Percentiles rank a stretch among this genome's conserved stretches.
These are phyloP conservation scores for Paecilomyces sp. DNA, from an alignment of 2,329 filamentous ascomycete genomes.

Conservation along the genomic window DNA sequence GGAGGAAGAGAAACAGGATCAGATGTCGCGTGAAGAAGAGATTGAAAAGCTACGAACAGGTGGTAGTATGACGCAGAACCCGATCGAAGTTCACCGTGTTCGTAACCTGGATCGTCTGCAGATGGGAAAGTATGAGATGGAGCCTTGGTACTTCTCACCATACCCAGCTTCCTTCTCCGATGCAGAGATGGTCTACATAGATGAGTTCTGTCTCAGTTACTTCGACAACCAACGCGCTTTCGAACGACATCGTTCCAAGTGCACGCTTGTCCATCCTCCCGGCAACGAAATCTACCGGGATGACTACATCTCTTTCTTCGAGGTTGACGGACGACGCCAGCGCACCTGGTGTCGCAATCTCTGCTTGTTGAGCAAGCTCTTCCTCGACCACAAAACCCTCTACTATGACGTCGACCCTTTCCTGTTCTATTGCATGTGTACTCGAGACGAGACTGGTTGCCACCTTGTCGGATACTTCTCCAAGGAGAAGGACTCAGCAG, in stretches of 20 bases:
- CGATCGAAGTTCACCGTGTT: constrained; percentile 91
- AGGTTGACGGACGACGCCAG: constrained; percentile 94
- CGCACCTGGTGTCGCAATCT: constrained; percentile 98
- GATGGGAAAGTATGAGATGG: constrained; percentile 85
- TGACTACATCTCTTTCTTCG: constrained; percentile 86
- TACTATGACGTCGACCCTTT: constrained; percentile 99
- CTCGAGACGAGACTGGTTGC: constrained; percentile 83
- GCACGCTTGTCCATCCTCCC: constrained; percentile 82
- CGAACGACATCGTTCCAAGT: constrained; percentile 78
- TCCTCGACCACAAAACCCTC: constrained; percentile 95
- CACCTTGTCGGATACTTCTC: constrained; percentile 99
- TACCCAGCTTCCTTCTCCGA: constrained; percentile 87
- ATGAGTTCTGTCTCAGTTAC: constrained; percentile 93
- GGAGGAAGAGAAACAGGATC: constrained; percentile 30
- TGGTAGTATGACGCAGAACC: constrained; percentile 98
- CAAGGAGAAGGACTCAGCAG: constrained; percentile 95
- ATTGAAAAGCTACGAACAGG: constrained; percentile 93
- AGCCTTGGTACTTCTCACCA: constrained; percentile 98
- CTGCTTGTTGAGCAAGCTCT: constrained; percentile 90
- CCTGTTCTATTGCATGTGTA: constrained; percentile 93
- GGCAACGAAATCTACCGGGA: constrained; percentile 98
- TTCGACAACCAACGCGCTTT: constrained; percentile 80
- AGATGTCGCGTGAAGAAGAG: constrained; percentile 69
- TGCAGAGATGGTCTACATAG: constrained; percentile 87
- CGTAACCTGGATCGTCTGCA: constrained; percentile 91